Percentiles rank a stretch among this genome's conserved stretches.
Evolutionary conservation across 2,329 filamentous ascomycete species (phyloP).

Genomic region (Aureobasidium subglaciale): DNA sequence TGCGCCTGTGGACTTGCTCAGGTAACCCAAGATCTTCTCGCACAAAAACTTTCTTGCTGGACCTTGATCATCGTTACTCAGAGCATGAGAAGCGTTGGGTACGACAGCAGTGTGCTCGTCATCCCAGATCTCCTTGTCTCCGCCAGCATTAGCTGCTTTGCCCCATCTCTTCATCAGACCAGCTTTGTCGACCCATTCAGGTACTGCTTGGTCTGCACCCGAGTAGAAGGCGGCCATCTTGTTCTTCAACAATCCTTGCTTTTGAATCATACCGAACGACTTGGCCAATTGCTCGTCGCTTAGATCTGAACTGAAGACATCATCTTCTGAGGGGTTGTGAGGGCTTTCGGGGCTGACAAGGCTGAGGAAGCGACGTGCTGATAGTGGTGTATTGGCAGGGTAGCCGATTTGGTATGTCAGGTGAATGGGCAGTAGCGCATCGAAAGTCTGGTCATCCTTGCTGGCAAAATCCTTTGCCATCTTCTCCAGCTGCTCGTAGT

Average conservation of each 20-base stretch:
- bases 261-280: conserved; percentile 30
- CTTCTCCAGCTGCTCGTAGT: conserved; percentile 18
- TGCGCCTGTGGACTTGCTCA: conserved; percentile 11
- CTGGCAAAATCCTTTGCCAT: conserved; percentile 23
- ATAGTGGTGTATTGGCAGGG: conserved; percentile 21
- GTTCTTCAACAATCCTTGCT: conserved; percentile 25
- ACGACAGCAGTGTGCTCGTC: conserved; percentile 42
- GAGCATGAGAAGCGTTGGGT: conserved; percentile 42
- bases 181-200: conserved; percentile 39
- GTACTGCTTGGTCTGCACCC: conserved; percentile 40
- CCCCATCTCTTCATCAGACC: conserved; percentile 38
- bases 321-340: conserved; percentile 19
- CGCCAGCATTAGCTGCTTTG: conserved; percentile 32
- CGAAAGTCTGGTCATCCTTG: conserved; percentile 20
- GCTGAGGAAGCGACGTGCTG: conserved; percentile 20
- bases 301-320: conserved; percentile 23
- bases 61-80: conserved; percentile 42
- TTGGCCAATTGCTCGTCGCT: conserved; percentile 25
- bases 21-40: conserved; percentile 19
- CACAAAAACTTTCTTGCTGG: conserved; percentile 27
- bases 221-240: conserved; percentile 37
- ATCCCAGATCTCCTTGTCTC: conserved; percentile 37
- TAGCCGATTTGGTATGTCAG: conserved; percentile 28
- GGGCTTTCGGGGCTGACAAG: conserved; percentile 21
- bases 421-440: conserved; percentile 29